Evolutionary conservation across 148 eudicot genomes (phyloP).

Genomic region (Selenicereus undatus): DNA sequence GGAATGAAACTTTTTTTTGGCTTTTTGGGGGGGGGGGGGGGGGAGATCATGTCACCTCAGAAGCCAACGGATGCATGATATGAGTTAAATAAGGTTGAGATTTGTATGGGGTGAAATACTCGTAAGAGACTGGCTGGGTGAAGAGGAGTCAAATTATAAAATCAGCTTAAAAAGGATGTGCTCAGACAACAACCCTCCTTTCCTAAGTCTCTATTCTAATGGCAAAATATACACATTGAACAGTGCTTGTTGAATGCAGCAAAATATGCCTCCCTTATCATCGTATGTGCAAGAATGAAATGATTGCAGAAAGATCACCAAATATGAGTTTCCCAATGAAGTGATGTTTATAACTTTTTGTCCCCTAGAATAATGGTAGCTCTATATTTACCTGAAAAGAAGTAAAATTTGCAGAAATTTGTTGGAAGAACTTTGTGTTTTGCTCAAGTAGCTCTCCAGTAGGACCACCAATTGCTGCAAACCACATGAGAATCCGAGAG

Average conservation of each 20-base stretch:
- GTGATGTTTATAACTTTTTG: neutral
- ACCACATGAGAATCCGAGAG: slow-evolving; percentile 2
- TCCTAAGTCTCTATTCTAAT: neutral
- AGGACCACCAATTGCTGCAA: slow-evolving; percentile 89
- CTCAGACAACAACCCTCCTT: neutral
- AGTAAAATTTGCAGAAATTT: slow-evolving; percentile 74
- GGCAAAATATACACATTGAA: neutral
- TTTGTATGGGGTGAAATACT: neutral
- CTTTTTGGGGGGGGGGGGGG: no score
- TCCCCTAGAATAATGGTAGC: neutral
- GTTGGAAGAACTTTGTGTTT: slow-evolving; percentile 67
- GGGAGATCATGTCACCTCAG: neutral
- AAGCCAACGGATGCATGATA: neutral
- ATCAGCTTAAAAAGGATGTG: neutral
- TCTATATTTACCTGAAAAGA: slow-evolving; percentile 54
- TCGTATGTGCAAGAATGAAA: slow-evolving; percentile 5
- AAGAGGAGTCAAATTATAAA: neutral
- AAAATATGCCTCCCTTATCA: neutral
- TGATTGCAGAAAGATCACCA: neutral
- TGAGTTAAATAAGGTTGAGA: neutral
- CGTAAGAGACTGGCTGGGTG: neutral
- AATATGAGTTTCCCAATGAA: neutral
- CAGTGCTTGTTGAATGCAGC: neutral
- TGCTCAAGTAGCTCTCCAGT: slow-evolving; percentile 88
- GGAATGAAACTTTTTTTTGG: no score